phyloP scores from a whole-genome alignment of 257 asterid species.

The Solanum piurae region DNA sequence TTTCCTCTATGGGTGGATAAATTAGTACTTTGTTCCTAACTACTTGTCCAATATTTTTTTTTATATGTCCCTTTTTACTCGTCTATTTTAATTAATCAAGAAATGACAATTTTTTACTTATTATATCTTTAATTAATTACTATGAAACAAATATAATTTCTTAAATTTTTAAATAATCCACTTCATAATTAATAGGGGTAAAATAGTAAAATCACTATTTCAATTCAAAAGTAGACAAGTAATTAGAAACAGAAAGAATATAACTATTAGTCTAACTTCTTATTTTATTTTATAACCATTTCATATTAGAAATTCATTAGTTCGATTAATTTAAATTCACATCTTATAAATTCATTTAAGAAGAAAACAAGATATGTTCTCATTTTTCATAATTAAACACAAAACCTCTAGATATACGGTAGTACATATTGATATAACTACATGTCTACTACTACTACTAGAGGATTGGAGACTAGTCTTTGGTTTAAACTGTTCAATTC shows the following conservation, averaged over 20 bases:
- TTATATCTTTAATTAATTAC: too few relatives aligned
- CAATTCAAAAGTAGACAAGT: too few relatives aligned
- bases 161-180: too few relatives aligned
- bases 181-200: too few relatives aligned
- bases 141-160: too few relatives aligned
- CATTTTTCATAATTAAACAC: not conserved
- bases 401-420: not conserved
- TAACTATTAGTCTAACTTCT: not conserved
- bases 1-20: not conserved
- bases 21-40: not conserved
- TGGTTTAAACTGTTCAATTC: not conserved
- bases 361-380: not conserved
- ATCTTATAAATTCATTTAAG: not conserved
- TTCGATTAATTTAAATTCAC: not conserved
- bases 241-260: fast-evolving
- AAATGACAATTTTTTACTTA: fast-evolving
- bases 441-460: not conserved
- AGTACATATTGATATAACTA: not conserved
- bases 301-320: not conserved
- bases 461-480: not conserved
- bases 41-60: not conserved
- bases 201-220: too few relatives aligned
- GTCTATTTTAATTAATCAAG: too few relatives aligned
- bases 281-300: not conserved
- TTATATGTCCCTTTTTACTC: too few relatives aligned